Conservation (phyloP, 352 stramenopile species). For the Phytophthora sp. region DNA sequence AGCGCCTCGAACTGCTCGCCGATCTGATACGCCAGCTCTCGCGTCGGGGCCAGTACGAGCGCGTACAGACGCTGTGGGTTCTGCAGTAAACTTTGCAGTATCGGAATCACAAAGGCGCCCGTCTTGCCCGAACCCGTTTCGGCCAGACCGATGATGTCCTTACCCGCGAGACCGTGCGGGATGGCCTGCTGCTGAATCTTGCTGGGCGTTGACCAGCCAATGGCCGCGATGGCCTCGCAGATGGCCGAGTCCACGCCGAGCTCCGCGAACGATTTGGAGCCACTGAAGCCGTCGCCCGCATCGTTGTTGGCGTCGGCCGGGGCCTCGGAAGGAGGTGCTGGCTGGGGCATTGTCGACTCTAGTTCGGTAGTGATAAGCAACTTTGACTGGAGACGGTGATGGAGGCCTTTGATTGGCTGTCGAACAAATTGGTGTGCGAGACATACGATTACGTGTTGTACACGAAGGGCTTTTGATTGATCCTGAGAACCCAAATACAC, state of each 20-base stretch:
- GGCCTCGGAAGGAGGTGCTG: constrained; percentile 1
- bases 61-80: constrained; percentile 91
- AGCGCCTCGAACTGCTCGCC: constrained; percentile 94
- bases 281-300: constrained; percentile 58
- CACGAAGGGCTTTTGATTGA: too few relatives aligned
- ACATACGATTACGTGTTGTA: too few relatives aligned
- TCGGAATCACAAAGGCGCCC: constrained; percentile 94
- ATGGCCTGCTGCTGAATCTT: constrained; percentile 96
- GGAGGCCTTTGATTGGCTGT: too few relatives aligned
- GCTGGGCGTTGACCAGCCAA: constrained; percentile 95
- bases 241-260: constrained; percentile 93
- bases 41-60: constrained; percentile 93
- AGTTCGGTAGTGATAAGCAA: too few relatives aligned
- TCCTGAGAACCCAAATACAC: too few relatives aligned
- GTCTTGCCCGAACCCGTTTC: constrained; percentile 97
- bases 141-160: constrained; percentile 97
- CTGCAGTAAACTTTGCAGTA: constrained; percentile 92
- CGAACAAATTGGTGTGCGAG: too few relatives aligned
- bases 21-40: constrained; percentile 97
- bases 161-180: constrained; percentile 90
- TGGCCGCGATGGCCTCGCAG: constrained; percentile 89
- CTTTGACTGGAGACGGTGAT: too few relatives aligned
- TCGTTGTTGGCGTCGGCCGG: constrained; percentile 35
- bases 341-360: constrained; percentile 15
- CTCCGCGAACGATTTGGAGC: constrained; percentile 86